A percentile compares a stretch with the other conserved stretches of the same genome.
phyloP scores from a whole-genome alignment of 768 basidiomycete genomes.

The Mycena haematopus region DNA sequence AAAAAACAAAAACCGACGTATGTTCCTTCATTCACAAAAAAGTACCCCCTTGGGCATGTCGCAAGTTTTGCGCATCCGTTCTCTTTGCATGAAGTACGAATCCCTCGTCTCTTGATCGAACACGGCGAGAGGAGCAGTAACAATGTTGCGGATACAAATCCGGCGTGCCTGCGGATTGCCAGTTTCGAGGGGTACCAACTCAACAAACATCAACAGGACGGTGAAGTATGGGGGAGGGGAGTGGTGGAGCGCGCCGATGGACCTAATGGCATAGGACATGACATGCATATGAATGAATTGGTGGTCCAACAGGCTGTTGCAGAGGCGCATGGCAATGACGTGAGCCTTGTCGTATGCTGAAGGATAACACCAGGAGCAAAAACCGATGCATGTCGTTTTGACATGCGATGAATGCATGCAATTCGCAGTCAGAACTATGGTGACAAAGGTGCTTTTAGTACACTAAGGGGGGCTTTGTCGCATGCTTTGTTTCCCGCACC shows the following conservation, averaged over 20 bases:
- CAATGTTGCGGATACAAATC: neutral
- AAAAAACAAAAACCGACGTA: too few relatives aligned
- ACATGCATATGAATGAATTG: constrained; percentile 1
- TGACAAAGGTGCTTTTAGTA: too few relatives aligned
- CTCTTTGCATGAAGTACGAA: neutral
- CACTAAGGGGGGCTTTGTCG: too few relatives aligned
- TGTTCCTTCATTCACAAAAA: too few relatives aligned
- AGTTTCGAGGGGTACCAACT: neutral
- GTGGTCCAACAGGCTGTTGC: constrained; percentile 5
- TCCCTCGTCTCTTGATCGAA: neutral
- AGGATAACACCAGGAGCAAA: too few relatives aligned
- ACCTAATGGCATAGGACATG: constrained; percentile 4
- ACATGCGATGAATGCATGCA: too few relatives aligned
- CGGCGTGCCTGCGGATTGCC: neutral
- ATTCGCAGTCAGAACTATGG: too few relatives aligned
- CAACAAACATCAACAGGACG: neutral
- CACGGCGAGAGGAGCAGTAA: neutral
- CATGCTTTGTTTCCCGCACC: too few relatives aligned
- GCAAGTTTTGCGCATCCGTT: neutral
- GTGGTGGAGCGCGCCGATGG: constrained; percentile 17
- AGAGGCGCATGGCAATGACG: constrained; percentile 4
- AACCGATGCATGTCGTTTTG: too few relatives aligned
- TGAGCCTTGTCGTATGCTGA: constrained; percentile 7
- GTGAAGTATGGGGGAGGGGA: neutral
- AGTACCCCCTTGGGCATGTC: too few relatives aligned